Evolutionary conservation across 352 stramenopile species (phyloP).

Genomic region (Globisporangium heterothallicum): DNA sequence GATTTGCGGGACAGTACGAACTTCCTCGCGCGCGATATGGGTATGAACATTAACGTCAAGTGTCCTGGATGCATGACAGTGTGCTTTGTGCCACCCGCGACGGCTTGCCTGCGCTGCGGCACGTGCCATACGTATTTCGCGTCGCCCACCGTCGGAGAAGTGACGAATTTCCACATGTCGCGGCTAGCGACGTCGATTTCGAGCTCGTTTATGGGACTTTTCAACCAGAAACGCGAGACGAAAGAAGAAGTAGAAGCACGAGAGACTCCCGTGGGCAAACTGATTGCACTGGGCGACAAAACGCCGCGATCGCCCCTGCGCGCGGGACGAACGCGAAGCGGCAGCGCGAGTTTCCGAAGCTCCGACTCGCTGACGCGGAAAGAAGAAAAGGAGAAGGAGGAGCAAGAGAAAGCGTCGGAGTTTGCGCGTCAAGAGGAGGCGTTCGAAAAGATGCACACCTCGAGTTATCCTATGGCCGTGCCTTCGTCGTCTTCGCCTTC

Average conservation of each 20-base stretch:
- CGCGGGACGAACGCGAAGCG: constrained; percentile 24
- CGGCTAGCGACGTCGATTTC: constrained; percentile 70
- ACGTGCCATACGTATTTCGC: constrained; percentile 82
- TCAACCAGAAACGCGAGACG: constrained; percentile 30
- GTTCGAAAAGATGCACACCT: constrained; percentile 14
- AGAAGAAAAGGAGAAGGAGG: constrained; percentile 5
- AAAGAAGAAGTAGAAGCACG: constrained; percentile 23
- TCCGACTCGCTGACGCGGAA: not conserved
- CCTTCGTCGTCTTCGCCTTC: not conserved
- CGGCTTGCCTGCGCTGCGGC: constrained; percentile 71
- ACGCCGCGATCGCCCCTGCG: constrained; percentile 24
- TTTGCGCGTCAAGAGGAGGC: constrained; percentile 15
- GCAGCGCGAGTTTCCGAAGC: constrained; percentile 24
- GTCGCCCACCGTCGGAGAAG: constrained; percentile 65
- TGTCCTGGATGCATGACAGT: constrained; percentile 70
- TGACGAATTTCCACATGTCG: constrained; percentile 84
- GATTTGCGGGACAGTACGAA: constrained; percentile 78
- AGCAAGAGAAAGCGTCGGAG: constrained; percentile 5
- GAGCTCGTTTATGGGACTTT: constrained; percentile 72
- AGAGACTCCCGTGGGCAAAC: constrained; percentile 44
- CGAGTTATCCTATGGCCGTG: constrained; percentile 8
- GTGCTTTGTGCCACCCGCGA: constrained; percentile 71
- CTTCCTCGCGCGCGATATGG: constrained; percentile 73
- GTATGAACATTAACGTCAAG: constrained; percentile 80
- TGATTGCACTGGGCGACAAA: constrained; percentile 59